Percentiles rank a stretch among this genome's conserved stretches.
These are phyloP conservation scores for Lasiodiplodia gonubiensis DNA, from an alignment of 2,329 filamentous ascomycete genomes.

Conservation along the genomic window DNA sequence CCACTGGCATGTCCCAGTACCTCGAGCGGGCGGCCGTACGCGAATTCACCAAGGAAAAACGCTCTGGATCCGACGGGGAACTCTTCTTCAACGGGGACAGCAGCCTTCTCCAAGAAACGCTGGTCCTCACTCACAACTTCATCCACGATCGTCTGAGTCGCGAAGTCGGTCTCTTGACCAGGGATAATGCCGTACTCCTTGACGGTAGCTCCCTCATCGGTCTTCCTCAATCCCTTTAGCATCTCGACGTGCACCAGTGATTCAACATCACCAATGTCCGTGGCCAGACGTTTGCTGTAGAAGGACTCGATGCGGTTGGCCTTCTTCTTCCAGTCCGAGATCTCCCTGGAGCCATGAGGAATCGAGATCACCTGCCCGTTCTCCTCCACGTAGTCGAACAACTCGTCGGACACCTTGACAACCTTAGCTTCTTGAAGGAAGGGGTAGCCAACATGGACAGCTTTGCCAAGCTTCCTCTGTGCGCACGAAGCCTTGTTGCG, in stretches of 20 bases:
- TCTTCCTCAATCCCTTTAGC: constrained; percentile 88
- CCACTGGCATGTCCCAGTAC: constrained; percentile 75
- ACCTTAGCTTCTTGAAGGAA: constrained; percentile 95
- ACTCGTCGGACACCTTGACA: constrained; percentile 84
- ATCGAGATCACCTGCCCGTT: constrained; percentile 69
- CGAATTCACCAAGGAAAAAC: constrained; percentile 93
- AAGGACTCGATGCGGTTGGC: constrained; percentile 80
- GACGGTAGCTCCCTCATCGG: constrained; percentile 84
- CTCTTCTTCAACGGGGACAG: constrained; percentile 88
- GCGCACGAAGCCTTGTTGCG: constrained; percentile 74
- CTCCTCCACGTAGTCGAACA: constrained; percentile 83
- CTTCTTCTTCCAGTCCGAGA: constrained; percentile 83
- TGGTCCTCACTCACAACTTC: constrained; percentile 88
- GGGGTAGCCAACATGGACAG: constrained; percentile 90
- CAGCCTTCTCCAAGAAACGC: constrained; percentile 87
- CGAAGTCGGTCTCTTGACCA: constrained; percentile 86
- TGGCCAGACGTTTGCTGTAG: constrained; percentile 90
- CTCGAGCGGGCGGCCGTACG: constrained; percentile 88
- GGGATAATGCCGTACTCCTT: constrained; percentile 91
- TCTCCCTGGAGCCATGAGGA: constrained; percentile 76
- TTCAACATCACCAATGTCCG: constrained; percentile 85
- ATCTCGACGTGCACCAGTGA: constrained; percentile 91
- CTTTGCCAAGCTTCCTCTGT: constrained; percentile 79
- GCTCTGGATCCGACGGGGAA: constrained; percentile 82
- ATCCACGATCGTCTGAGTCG: constrained; percentile 89